phyloP scores from a whole-genome alignment of 2,329 filamentous ascomycete species.

The Epicoccum nigrum region DNA sequence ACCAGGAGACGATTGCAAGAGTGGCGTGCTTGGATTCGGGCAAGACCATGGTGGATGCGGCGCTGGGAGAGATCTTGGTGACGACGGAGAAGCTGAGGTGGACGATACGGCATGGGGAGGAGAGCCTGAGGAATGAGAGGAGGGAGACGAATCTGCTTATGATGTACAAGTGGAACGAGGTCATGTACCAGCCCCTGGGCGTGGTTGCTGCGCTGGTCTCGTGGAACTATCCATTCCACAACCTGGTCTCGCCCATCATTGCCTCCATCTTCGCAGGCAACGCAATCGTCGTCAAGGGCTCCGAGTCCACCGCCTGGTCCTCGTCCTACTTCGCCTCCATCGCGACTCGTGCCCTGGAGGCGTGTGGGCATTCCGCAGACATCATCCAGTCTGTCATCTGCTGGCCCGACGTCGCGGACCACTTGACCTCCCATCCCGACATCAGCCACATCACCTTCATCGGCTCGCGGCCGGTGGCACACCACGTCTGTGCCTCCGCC shows the following conservation, averaged over 20 bases:
- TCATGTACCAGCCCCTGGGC: constrained; percentile 89
- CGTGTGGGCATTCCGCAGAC: constrained; percentile 80
- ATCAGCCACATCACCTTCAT: constrained; percentile 96
- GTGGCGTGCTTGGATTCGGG: constrained; percentile 91
- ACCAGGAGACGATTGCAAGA: constrained; percentile 85
- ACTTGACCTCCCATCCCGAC: constrained; percentile 82
- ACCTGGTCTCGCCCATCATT: constrained; percentile 89
- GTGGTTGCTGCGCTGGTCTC: constrained; percentile 91
- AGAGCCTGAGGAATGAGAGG: constrained; percentile 71
- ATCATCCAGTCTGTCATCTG: constrained; percentile 86
- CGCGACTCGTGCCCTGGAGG: constrained; percentile 76
- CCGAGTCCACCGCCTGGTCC: constrained; percentile 95
- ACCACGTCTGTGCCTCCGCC: constrained; percentile 84
- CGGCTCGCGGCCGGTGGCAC: constrained; percentile 83
- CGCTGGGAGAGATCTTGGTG: constrained; percentile 91
- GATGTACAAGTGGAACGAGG: constrained; percentile 92
- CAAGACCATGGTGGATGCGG: constrained; percentile 94
- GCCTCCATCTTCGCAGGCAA: constrained; percentile 91
- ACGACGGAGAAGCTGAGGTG: constrained; percentile 93
- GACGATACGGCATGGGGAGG: constrained; percentile 90
- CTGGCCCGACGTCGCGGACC: constrained; percentile 81
- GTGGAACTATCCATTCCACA: constrained; percentile 97
- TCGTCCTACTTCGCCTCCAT: constrained; percentile 81
- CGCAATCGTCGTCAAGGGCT: constrained; percentile 89
- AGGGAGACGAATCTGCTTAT: constrained; percentile 91